Evolutionary conservation across 2,329 filamentous ascomycete genomes (phyloP).

Genomic region (Dothideomycetes sp.): DNA sequence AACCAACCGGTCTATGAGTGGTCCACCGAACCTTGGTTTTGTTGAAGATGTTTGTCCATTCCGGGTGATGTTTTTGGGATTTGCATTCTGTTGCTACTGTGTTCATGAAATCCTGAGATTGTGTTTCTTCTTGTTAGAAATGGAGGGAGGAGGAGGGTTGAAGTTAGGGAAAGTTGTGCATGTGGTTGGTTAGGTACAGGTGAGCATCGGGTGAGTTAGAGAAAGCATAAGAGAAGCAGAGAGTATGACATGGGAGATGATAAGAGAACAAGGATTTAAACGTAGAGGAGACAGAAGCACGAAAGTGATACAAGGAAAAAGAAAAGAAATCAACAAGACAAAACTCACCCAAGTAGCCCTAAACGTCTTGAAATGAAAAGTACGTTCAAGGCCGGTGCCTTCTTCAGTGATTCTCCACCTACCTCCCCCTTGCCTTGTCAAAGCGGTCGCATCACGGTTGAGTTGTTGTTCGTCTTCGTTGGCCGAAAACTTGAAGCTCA

Average conservation of each 20-base stretch:
- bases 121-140: too few species aligned
- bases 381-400: constrained; percentile 26
- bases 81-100: constrained; percentile 59
- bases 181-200: not conserved
- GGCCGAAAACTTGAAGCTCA: constrained; percentile 1
- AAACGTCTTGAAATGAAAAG: constrained; percentile 32
- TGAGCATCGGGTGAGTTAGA: not conserved
- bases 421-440: constrained; percentile 9
- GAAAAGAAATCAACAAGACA: not conserved
- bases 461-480: constrained; percentile 19
- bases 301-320: not conserved
- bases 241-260: not conserved
- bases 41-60: constrained; percentile 72
- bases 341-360: constrained; percentile 29
- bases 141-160: not conserved
- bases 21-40: constrained; percentile 64
- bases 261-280: not conserved
- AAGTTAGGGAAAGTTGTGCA: not conserved
- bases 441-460: constrained; percentile 16
- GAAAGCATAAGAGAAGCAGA: not conserved
- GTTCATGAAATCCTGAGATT: constrained; percentile 74
- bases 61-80: constrained; percentile 60
- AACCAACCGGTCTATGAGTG: constrained; percentile 56
- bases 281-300: not conserved
- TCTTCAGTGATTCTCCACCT: constrained; percentile 26